Conservation (phyloP, 148 eudicot species). For the Gaultheria prostrata region DNA sequence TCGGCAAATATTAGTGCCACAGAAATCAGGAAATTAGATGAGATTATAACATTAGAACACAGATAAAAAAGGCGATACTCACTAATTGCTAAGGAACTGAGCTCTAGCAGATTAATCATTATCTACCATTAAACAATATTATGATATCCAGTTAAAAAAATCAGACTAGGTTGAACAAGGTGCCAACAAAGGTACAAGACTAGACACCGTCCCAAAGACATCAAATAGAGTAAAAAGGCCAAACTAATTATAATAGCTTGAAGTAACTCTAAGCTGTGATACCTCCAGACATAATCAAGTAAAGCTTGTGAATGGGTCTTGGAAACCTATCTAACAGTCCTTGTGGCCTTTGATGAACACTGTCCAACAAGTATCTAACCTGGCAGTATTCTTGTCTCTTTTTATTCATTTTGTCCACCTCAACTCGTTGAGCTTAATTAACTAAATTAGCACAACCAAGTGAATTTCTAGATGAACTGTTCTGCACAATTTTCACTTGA, state of each 20-base stretch:
- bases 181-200: neutral
- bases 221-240: neutral
- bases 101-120: neutral
- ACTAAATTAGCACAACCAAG: neutral
- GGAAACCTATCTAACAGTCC: neutral
- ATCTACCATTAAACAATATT: neutral
- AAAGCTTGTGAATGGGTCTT: neutral
- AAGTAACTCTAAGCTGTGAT: neutral
- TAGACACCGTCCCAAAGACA: neutral
- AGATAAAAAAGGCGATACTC: neutral
- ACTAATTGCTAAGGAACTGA: neutral
- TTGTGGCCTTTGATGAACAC: neutral
- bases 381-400: neutral
- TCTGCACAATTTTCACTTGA: neutral
- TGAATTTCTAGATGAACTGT: neutral
- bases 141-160: neutral
- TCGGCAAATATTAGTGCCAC: neutral
- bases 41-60: neutral
- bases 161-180: slow-evolving; percentile 9
- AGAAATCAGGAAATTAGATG: neutral
- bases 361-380: neutral
- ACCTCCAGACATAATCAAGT: neutral
- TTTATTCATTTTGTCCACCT: neutral
- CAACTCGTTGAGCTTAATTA: neutral
- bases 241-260: neutral